Percentiles rank a stretch among this genome's conserved stretches.
These are phyloP conservation scores for Graphiopsis chlorocephala DNA, from an alignment of 2,329 filamentous ascomycete genomes.

Conservation along the genomic window DNA sequence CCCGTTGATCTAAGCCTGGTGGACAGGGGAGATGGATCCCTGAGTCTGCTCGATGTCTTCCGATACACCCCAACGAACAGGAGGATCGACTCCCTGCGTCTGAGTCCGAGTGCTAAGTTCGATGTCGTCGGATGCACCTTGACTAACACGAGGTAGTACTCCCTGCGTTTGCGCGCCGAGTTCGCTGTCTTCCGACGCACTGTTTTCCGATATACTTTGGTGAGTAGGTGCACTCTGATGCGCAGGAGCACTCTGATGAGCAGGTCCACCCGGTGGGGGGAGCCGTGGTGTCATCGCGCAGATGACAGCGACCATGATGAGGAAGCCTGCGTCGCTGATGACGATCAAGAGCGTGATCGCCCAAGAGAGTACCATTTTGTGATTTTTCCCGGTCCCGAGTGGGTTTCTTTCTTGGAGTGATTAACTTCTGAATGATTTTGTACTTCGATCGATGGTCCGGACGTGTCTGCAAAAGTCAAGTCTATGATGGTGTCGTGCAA, in stretches of 20 bases:
- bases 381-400: no score
- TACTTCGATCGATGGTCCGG: no score
- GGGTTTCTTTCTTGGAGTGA: no score
- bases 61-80: neutral
- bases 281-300: neutral
- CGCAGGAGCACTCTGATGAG: neutral
- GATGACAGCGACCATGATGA: neutral
- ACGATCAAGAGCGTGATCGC: neutral
- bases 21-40: neutral
- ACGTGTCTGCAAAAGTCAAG: no score
- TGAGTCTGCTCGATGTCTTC: neutral
- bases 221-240: neutral
- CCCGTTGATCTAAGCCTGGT: neutral
- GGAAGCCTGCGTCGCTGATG: neutral
- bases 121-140: neutral
- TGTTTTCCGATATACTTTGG: no score
- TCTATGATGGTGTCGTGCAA: no score
- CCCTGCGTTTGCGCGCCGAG: no score
- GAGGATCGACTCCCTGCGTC: neutral
- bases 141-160: no score
- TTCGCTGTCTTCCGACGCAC: no score
- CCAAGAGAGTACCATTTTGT: neutral
- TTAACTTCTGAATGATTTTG: no score
- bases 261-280: neutral
- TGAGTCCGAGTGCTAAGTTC: neutral